Evolutionary conservation across 176 grass and related monocot genomes (phyloP).

Genomic region (Bonia amplexicaulis): DNA sequence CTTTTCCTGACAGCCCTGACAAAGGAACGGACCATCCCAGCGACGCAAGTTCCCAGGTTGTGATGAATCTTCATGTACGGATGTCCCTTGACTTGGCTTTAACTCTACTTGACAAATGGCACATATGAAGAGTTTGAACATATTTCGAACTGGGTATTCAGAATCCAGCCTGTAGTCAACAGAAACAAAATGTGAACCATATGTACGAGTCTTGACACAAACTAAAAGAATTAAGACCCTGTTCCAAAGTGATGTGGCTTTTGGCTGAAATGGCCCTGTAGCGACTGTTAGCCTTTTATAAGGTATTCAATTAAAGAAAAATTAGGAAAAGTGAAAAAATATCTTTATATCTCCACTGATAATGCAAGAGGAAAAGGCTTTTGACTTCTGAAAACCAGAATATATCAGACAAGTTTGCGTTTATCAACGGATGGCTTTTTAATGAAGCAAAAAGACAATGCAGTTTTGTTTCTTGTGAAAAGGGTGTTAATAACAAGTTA

Average conservation of each 20-base stretch:
- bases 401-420: background rate
- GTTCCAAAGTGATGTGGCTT: too few species aligned
- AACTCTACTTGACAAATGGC: slow-evolving; percentile 91
- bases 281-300: too few species aligned
- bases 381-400: too few species aligned
- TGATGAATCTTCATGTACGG: slow-evolving; percentile 63
- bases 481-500: background rate
- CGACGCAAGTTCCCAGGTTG: slow-evolving; percentile 57
- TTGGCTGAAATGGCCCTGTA: too few species aligned
- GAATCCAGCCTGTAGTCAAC: slow-evolving; percentile 63
- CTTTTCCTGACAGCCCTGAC: slow-evolving; percentile 75
- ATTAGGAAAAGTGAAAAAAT: too few species aligned
- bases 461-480: background rate
- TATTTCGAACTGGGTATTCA: slow-evolving; percentile 89
- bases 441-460: background rate
- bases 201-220: background rate
- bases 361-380: too few species aligned
- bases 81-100: slow-evolving; percentile 82
- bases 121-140: slow-evolving; percentile 98
- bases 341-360: too few species aligned
- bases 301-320: too few species aligned
- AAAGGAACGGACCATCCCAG: slow-evolving; percentile 98
- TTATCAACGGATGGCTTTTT: background rate
- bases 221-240: background rate
- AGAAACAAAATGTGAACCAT: slow-evolving; percentile 13